Base-by-base conservation (phyloP, 1,139 yeast species). In the Kodamaea sp. region DNA sequence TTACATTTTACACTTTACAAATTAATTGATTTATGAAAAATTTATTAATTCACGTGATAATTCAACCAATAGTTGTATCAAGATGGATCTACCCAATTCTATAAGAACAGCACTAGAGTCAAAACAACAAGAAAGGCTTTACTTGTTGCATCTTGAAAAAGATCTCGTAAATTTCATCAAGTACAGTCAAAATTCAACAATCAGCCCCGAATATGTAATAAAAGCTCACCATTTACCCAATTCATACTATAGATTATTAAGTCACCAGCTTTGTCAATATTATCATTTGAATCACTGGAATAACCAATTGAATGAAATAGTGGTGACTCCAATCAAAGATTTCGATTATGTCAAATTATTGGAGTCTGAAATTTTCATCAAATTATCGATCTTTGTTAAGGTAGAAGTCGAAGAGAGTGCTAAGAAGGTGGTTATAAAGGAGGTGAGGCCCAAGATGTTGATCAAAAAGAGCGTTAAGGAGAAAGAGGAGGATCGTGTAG, bases 231-330 rank as follows among this genome's bases (percentile, higher is more conserved):
- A 71, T 54, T 81, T 71, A 24, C 67, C 78, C 69, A 84, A 84
- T 56, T 79, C 87, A 2, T 84, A 80, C 55, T 81, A 78, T 49
- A 62, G 90, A 47, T 61, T 84, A 29, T 59, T 84, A 39, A 72
- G 83, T 1, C 89, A 84, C 56, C 84, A 83, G 46, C 61, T 82
- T 26, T 85, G 89, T 10, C 84, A 80, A 30, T 81, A 81, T 55
- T 82, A 83, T 53, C 64, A 69, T 24, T 57, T 84, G 40, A 54
- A 53, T 36, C 67, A 62, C 40, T 53, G 58, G 57, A 61, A 59
- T 40, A 58, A 54, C 40, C 46, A 45, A n/a, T 35, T 47, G 27
- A 56, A 54, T 39, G 65, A 61, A 32, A 62, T 62, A 7, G 45
- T 58, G n/a, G 67, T 60, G 6, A 53, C 57, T 7, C 52, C 56